Evolutionary conservation across 2,329 filamentous ascomycete species (phyloP).

Genomic region (Talaromyces sp.): DNA sequence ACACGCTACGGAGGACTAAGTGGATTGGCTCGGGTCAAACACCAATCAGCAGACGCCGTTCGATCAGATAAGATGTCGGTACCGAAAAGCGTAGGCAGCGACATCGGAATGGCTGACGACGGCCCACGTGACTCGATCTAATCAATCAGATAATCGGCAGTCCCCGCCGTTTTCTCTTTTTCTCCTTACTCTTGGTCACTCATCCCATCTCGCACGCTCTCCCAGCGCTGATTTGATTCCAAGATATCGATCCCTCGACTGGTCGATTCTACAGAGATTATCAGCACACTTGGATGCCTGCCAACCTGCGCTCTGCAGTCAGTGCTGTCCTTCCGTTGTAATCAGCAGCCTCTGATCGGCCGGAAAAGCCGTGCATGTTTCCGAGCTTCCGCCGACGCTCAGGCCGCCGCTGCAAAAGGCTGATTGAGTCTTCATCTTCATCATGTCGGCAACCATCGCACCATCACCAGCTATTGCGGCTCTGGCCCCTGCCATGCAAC

Average conservation of each 20-base stretch:
- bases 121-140: slow-evolving; percentile 14
- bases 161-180: slow-evolving; percentile 6
- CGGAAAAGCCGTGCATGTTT: background rate
- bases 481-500: slow-evolving; percentile 33
- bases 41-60: background rate
- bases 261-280: no score
- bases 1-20: background rate
- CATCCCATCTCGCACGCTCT: background rate
- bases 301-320: background rate
- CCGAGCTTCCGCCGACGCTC: slow-evolving; percentile 5
- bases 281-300: background rate
- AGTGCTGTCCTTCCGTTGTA: background rate
- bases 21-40: background rate
- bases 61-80: slow-evolving; percentile 19
- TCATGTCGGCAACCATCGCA: slow-evolving; percentile 12
- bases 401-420: background rate
- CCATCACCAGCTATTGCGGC: slow-evolving; percentile 19
- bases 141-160: slow-evolving; percentile 19
- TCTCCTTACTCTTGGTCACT: background rate
- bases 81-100: slow-evolving; percentile 10
- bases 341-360: background rate
- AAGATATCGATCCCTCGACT: no score
- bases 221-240: no score
- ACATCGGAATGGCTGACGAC: slow-evolving; percentile 13
- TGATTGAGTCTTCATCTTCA: background rate